Conservation (phyloP, 257 asterid genomes). For the Primulina huaijiensis region DNA sequence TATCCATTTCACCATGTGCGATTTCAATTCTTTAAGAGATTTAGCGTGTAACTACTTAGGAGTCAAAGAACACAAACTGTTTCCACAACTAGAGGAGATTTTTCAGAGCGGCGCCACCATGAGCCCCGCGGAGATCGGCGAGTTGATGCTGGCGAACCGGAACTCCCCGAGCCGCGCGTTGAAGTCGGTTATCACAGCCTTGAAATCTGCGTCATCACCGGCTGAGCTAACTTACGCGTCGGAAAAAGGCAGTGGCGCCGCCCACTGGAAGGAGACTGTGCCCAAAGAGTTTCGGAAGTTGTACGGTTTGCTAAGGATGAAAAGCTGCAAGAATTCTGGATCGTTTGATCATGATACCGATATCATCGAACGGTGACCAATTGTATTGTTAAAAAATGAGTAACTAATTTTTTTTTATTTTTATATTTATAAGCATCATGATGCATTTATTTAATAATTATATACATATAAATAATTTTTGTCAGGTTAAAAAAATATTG, state of each 20-base stretch:
- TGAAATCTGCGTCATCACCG: conserved; percentile 7
- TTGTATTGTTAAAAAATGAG: too few species aligned
- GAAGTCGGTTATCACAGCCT: conserved; percentile 28
- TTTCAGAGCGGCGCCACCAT: conserved; percentile 29
- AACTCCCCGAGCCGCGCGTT: conserved; percentile 32
- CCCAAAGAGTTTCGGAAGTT: conserved; percentile 29
- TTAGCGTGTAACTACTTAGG: conserved; percentile 28
- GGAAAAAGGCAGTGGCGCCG: conserved; percentile 14
- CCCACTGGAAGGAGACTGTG: conserved; percentile 26
- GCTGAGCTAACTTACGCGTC: conserved; percentile 5
- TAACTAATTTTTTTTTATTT: too few species aligned
- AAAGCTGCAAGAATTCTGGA: conserved; percentile 24
- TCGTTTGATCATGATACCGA: conserved; percentile 21
- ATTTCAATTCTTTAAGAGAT: conserved; percentile 25
- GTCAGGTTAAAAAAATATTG: too few species aligned
- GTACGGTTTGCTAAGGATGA: conserved; percentile 25
- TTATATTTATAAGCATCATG: too few species aligned
- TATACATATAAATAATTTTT: too few species aligned
- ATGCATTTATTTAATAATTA: too few species aligned
- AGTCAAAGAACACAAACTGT: conserved; percentile 25
- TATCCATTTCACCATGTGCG: conserved; percentile 24
- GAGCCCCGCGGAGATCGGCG: conserved; percentile 35
- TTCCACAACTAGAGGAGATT: conserved; percentile 33
- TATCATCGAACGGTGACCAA: conserved; percentile 20
- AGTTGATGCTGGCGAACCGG: conserved; percentile 28